phyloP scores from a whole-genome alignment of 2,329 filamentous ascomycete genomes.

The Tolypocladium guangdongense region DNA sequence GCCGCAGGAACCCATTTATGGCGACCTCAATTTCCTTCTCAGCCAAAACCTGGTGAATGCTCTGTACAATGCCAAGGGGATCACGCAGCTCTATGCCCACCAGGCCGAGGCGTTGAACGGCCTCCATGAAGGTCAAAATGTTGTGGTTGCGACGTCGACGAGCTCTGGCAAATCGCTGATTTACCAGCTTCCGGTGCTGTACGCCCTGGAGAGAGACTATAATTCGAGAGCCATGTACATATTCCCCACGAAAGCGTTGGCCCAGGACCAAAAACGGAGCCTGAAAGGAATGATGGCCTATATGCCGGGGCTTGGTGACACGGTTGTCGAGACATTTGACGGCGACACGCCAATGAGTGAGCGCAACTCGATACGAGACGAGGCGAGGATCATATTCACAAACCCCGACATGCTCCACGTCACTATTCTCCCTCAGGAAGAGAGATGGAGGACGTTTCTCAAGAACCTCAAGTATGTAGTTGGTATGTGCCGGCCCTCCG shows the following conservation, averaged over 20 bases:
- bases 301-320: slow-evolving; percentile 64
- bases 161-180: slow-evolving; percentile 97
- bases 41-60: slow-evolving; percentile 94
- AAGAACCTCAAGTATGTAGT: slow-evolving; percentile 86
- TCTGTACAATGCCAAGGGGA: slow-evolving; percentile 81
- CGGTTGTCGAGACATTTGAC: slow-evolving; percentile 86
- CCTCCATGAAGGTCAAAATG: slow-evolving; percentile 68
- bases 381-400: slow-evolving; percentile 88
- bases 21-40: slow-evolving; percentile 73
- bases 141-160: slow-evolving; percentile 90
- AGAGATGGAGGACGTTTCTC: slow-evolving; percentile 79
- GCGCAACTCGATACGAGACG: slow-evolving; percentile 70
- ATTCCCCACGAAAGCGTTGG: slow-evolving; percentile 92
- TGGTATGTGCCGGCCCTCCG: slow-evolving; percentile 22
- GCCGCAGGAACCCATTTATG: slow-evolving; percentile 69
- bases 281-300: slow-evolving; percentile 75
- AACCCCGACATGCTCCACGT: slow-evolving; percentile 98
- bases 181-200: slow-evolving; percentile 86
- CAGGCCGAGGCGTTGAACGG: slow-evolving; percentile 91
- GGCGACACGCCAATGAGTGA: slow-evolving; percentile 81
- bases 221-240: slow-evolving; percentile 89
- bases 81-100: slow-evolving; percentile 79
- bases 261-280: slow-evolving; percentile 86
- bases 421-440: slow-evolving; percentile 85
- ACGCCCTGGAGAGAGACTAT: slow-evolving; percentile 69